These are phyloP conservation scores for Hamamelis virginiana DNA, from an alignment of 164 flowering plant species.

Conservation along the genomic window DNA sequence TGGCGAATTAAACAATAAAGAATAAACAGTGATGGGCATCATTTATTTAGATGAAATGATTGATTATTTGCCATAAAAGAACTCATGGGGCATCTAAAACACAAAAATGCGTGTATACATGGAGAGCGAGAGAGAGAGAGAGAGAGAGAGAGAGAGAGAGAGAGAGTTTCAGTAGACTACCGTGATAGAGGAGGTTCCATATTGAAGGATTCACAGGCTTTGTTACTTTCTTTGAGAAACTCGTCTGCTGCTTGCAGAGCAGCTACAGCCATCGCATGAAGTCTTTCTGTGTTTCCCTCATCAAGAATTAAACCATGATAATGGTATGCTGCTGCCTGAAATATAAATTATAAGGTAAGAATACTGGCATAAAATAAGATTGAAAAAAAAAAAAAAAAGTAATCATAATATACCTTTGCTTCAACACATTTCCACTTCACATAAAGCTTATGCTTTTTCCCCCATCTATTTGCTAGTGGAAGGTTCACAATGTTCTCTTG, in stretches of 20 bases:
- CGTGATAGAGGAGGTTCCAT: constrained; percentile 70
- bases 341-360: not conserved
- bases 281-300: constrained; percentile 90
- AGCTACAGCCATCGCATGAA: constrained; percentile 94
- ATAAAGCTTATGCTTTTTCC: not conserved
- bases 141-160: not conserved
- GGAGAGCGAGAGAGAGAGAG: too few relatives aligned
- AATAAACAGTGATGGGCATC: too few relatives aligned
- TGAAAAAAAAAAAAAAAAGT: not conserved
- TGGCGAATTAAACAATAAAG: too few relatives aligned
- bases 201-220: constrained; percentile 66
- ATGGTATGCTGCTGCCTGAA: constrained; percentile 95
- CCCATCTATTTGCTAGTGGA: not conserved
- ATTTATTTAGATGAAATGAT: too few relatives aligned
- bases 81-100: too few relatives aligned
- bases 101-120: too few relatives aligned
- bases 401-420: not conserved
- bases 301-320: constrained; percentile 96
- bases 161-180: constrained; percentile 28
- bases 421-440: not conserved
- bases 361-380: not conserved
- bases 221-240: constrained; percentile 82
- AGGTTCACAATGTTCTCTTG: not conserved
- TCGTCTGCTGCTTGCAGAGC: constrained; percentile 94
- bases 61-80: too few relatives aligned